Conservation (phyloP, 192 early-diverging fungal species). For the Thoreauomyces humboldtii region DNA sequence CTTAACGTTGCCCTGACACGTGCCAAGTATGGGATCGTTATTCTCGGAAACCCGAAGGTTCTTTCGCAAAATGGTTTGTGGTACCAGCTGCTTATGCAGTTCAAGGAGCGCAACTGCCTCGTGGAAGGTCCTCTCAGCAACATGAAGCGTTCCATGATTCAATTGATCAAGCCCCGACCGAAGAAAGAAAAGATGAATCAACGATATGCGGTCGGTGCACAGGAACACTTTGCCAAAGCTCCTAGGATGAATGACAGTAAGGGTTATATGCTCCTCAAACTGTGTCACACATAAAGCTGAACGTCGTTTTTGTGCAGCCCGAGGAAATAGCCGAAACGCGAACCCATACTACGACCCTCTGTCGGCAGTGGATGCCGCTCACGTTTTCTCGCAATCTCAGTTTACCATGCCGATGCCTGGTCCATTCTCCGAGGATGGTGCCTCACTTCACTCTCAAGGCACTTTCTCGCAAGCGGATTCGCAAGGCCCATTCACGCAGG, state of each 20-base stretch:
- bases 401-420: slow-evolving; percentile 29
- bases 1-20: slow-evolving; percentile 49
- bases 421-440: slow-evolving; percentile 24
- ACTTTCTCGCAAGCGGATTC: slow-evolving; percentile 21
- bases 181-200: slow-evolving; percentile 1
- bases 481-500: slow-evolving; percentile 15
- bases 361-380: slow-evolving; percentile 23
- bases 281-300: neutral
- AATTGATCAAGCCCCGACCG: slow-evolving; percentile 58
- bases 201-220: slow-evolving; percentile 30
- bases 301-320: neutral
- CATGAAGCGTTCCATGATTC: slow-evolving; percentile 85
- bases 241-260: slow-evolving; percentile 22
- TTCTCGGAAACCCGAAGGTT: slow-evolving; percentile 81
- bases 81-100: slow-evolving; percentile 93
- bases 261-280: neutral
- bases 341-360: slow-evolving; percentile 34
- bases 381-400: slow-evolving; percentile 30
- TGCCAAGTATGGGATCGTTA: slow-evolving; percentile 39
- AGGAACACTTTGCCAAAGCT: slow-evolving; percentile 32
- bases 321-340: neutral
- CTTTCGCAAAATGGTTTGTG: slow-evolving; percentile 90
- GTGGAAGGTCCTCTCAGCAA: slow-evolving; percentile 92
- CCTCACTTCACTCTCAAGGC: slow-evolving; percentile 10
- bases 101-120: slow-evolving; percentile 83